Evolutionary conservation across 768 basidiomycete genomes (phyloP).

Genomic region (Mycena albidolilacea): DNA sequence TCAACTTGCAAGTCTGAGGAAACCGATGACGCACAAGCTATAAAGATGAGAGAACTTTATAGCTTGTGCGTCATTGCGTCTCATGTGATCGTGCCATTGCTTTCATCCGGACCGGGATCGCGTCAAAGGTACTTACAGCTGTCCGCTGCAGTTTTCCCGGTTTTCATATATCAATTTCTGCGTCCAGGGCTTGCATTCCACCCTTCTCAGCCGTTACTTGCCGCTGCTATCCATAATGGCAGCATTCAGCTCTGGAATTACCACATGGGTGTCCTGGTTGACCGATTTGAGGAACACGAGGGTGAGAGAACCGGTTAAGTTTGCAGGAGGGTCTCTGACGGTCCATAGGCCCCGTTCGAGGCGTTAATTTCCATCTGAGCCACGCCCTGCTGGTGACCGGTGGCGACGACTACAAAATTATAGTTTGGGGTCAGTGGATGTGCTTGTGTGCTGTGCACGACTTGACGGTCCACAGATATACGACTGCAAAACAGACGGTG

Average conservation of each 20-base stretch:
- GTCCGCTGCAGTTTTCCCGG: slow-evolving; percentile 11
- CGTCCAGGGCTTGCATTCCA: slow-evolving; percentile 88
- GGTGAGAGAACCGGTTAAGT: slow-evolving; percentile 64
- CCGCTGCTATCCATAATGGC: slow-evolving; percentile 96
- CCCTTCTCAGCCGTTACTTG: slow-evolving; percentile 95
- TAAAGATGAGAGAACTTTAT: no score
- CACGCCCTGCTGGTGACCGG: slow-evolving; percentile 93
- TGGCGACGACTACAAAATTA: slow-evolving; percentile 99
- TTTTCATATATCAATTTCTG: slow-evolving; percentile 34
- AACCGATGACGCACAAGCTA: no score
- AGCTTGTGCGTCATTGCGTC: no score
- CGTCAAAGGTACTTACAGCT: slow-evolving; percentile 87
- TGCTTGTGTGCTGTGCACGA: neutral
- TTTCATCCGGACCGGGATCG: no score
- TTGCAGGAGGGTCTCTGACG: slow-evolving; percentile 36
- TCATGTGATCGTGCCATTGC: slow-evolving; percentile 46
- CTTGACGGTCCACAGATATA: slow-evolving; percentile 68
- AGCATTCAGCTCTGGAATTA: slow-evolving; percentile 99
- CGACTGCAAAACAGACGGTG: slow-evolving; percentile 91
- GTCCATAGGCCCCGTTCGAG: slow-evolving; percentile 90
- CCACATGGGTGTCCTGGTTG: slow-evolving; percentile 98
- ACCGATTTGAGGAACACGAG: slow-evolving; percentile 99
- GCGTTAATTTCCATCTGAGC: slow-evolving; percentile 94
- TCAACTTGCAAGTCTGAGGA: no score
- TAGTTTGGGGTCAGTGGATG: slow-evolving; percentile 90